Evolutionary conservation across 176 grass and related monocot species (phyloP).

Genomic region (Oropetium thomaeum): DNA sequence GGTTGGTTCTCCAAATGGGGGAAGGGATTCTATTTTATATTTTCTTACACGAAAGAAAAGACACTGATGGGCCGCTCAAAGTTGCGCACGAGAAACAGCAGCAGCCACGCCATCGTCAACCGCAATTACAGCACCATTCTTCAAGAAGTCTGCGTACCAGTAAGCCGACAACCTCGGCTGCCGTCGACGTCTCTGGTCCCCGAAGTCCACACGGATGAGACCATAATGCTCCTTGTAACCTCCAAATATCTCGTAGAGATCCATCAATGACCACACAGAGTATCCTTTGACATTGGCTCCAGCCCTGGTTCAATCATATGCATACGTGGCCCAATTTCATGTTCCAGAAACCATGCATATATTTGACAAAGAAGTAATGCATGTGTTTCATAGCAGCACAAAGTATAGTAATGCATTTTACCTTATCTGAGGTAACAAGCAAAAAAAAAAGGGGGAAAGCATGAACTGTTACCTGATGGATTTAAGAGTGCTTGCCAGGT

Average conservation of each 20-base stretch:
- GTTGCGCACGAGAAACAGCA: neutral
- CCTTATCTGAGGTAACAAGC: neutral
- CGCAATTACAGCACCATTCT: slow-evolving; percentile 28
- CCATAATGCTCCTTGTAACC: slow-evolving; percentile 42
- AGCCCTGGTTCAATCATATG: slow-evolving; percentile 36
- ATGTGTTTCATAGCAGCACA: no score
- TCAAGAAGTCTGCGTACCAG: slow-evolving; percentile 59
- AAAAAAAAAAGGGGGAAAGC: neutral
- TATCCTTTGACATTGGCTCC: slow-evolving; percentile 61
- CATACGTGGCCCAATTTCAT: neutral
- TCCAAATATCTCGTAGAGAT: slow-evolving; percentile 45
- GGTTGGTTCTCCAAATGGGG: no score
- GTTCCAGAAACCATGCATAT: neutral
- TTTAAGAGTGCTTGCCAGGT: slow-evolving; percentile 43
- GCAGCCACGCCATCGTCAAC: neutral
- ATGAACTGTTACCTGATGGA: slow-evolving; percentile 38
- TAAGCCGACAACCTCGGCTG: slow-evolving; percentile 41
- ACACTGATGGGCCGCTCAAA: neutral
- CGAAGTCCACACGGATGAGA: slow-evolving; percentile 50
- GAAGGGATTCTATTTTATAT: no score
- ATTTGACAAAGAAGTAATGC: no score
- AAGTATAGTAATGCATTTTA: neutral
- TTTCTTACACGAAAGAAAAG: no score
- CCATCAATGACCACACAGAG: slow-evolving; percentile 58
- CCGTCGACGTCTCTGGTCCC: slow-evolving; percentile 21